phyloP scores from a whole-genome alignment of 352 stramenopile species.

The Elongisporangium prolatum region DNA sequence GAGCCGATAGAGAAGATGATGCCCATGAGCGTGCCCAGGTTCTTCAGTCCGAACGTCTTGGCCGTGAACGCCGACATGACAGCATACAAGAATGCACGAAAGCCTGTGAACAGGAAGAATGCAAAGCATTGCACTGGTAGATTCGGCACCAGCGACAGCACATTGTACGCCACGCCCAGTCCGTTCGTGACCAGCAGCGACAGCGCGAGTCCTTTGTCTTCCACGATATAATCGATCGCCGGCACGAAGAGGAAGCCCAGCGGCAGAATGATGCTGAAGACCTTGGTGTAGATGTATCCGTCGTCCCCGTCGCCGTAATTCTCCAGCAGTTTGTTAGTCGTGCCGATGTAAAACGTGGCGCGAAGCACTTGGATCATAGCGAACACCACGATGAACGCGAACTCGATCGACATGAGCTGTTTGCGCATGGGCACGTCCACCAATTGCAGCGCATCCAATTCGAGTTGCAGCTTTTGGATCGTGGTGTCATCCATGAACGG shows the following conservation, averaged over 20 bases:
- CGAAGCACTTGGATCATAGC: slow-evolving; percentile 71
- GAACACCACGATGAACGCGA: slow-evolving; percentile 70
- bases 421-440: slow-evolving; percentile 52
- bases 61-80: slow-evolving; percentile 84
- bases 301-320: slow-evolving; percentile 74
- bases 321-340: slow-evolving; percentile 77
- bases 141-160: slow-evolving; percentile 58
- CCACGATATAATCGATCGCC: slow-evolving; percentile 80
- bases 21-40: slow-evolving; percentile 77
- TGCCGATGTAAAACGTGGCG: slow-evolving; percentile 82
- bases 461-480: background rate
- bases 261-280: slow-evolving; percentile 82
- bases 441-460: slow-evolving; percentile 27
- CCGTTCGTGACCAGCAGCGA: slow-evolving; percentile 74
- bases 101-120: slow-evolving; percentile 81
- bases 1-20: slow-evolving; percentile 81
- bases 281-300: slow-evolving; percentile 75
- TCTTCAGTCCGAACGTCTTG: slow-evolving; percentile 84
- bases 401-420: slow-evolving; percentile 78
- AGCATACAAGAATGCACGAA: slow-evolving; percentile 83
- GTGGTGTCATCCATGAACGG: slow-evolving; percentile 9
- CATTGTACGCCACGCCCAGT: slow-evolving; percentile 69
- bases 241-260: slow-evolving; percentile 84
- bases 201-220: slow-evolving; percentile 54
- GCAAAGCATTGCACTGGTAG: slow-evolving; percentile 61